Base-by-base conservation (phyloP, 2,329 filamentous ascomycete species). In the Clarireedia paspali region DNA sequence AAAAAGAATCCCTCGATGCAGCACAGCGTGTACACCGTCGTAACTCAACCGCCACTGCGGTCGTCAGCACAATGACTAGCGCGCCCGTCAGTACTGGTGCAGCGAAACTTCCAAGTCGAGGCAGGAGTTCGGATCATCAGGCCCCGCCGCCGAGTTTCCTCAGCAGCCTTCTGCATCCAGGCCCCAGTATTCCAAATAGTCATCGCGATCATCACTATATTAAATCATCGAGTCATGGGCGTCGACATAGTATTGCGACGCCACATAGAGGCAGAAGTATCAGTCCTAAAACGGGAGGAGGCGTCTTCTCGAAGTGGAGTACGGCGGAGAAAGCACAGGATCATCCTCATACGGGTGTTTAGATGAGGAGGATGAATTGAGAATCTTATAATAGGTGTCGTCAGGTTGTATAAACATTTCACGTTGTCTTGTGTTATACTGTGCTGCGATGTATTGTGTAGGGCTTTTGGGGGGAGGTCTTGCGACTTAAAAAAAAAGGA, bases 1-100 rank as follows among this genome's bases (percentile, higher is more conserved):
- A 79, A 60, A 81, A 80, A 56, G 84, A 87, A 62, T 74, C 75
- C 5, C 73, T 73, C 26, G 77, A 82, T 52, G 58, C 59, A 7
- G 45, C 53, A 4, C 26, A 53, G n/a, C 56, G 53, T 14, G 38
- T 52, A 3, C 49, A 58, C 10, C 56, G 60, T 53, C 60, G 59
- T 1, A 63, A 53, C 39, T 64, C 64, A 3, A 49, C 53, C 10
- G 34, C 26, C 7, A 39, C 54, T 6, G 36, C 46, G 12, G 52
- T 61, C 17, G 60, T 50, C 38, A 60, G 53, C 6, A 20, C 14
- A 26, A 10, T 26, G n/a, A 39, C 50, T 26, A 27, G 24, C n/a
- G 53, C 48, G 6, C 14, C 47, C 4, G 48, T 40, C 14, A 56
- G 40, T 15, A 47, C 40, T 5, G 57, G 58, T 9, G 58, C 58